Evolutionary conservation across 257 asterid genomes (phyloP), one percentile per base, ranked within the genome.

Genomic region (Cordia subcordata): DNA sequence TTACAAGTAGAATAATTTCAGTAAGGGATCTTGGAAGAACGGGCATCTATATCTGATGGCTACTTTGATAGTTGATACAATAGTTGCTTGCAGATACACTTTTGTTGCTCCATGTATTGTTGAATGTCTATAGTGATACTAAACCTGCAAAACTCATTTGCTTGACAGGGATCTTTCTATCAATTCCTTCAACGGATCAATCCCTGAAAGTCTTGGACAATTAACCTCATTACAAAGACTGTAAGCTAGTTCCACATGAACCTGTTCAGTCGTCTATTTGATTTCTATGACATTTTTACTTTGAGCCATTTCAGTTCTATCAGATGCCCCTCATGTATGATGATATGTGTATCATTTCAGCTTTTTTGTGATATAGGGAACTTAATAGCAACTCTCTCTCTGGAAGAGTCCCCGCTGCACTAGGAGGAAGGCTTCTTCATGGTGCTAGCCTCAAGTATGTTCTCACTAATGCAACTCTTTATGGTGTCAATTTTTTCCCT

Each of bases 351-450:
- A 27, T 27, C 35, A 27, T 27, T 27, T 20, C 27, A 37, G 14
- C 61, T 27, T n/a, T 66, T 58, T 53, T 74, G 51, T 47, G 47
- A 18, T 61, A 49, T 81, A 93, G 97, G 81, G 83, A 90, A 73
- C 95, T 93, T 39, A 93, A 93, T n/a, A 82, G 95, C 20, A 93
- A 93, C 75, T 93, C 96, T 53, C 80, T 93, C 23, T 69, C 82
- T 38, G 97, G 99, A 79, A 78, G 76, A 78, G 95, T 89, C 72
- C 96, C 99, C 4, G 79, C 85, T 58, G 89, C 92, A 45, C 82
- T 93, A 32, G 99, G 96, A 17, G 99, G 95, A 67, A 81, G 89
- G 77, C 96, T 87, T 55, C 82, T 89, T 81, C 97, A 93, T 58
- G 86, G 97, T 40, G 95, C 96, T 68, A 93, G 96, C 64, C 74